A percentile compares a stretch with the other conserved stretches of the same genome.
These are phyloP conservation scores for Phaseolus coccineus DNA, from an alignment of 331 rosid genomes.

Conservation along the genomic window DNA sequence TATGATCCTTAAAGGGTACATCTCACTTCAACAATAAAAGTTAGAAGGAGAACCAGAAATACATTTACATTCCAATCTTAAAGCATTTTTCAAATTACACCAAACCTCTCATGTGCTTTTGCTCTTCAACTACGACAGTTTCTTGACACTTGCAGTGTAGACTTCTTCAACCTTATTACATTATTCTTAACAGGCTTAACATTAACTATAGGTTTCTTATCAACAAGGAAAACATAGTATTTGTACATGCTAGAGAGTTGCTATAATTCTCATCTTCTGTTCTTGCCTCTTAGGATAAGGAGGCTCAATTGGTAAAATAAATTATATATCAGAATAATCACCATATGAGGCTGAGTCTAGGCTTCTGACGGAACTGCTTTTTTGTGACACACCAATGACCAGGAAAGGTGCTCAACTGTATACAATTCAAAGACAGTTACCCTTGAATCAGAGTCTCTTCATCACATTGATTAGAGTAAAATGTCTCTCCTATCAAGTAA, in stretches of 20 bases:
- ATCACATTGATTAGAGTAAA: not conserved
- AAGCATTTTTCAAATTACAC: not conserved
- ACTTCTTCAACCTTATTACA: not conserved
- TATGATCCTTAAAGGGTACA: not conserved
- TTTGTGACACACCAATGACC: slow-evolving; percentile 74
- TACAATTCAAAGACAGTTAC: slow-evolving; percentile 33
- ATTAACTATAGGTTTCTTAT: slow-evolving; percentile 26
- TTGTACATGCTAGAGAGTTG: slow-evolving; percentile 23
- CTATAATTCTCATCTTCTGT: slow-evolving; percentile 28
- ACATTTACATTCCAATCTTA: not conserved
- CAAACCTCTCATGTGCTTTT: slow-evolving; percentile 9
- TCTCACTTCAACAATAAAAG: not conserved
- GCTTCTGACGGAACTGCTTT: slow-evolving; percentile 68
- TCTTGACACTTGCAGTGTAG: slow-evolving; percentile 17
- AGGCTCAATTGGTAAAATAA: not conserved
- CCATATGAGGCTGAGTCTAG: slow-evolving; percentile 59
- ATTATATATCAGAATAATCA: slow-evolving; percentile 44
- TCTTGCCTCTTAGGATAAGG: slow-evolving; percentile 32
- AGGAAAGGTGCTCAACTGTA: slow-evolving; percentile 85
- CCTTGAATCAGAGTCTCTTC: slow-evolving; percentile 2
- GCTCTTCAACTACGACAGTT: not conserved
- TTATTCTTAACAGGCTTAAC: slow-evolving; percentile 17
- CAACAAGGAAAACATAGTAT: not conserved
- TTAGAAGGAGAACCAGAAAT: not conserved
- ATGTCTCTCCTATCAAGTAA: not conserved